Conservation (phyloP, 352 stramenopile genomes). For the Phytopythium vexans region DNA sequence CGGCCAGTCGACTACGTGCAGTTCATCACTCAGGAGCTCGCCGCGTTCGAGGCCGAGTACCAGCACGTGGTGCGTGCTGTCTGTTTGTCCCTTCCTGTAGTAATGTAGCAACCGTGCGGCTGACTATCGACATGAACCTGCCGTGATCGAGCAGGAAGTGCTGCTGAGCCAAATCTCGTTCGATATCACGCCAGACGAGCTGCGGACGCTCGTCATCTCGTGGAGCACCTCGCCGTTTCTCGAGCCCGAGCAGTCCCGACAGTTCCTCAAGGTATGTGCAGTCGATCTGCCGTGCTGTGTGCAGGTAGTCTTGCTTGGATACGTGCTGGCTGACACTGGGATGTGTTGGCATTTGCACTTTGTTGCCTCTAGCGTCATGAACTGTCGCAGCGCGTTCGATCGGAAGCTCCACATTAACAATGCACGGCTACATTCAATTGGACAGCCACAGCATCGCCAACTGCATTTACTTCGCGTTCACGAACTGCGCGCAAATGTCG, state of each 20-base stretch:
- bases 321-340: too few relatives aligned
- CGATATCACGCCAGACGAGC: conserved; percentile 58
- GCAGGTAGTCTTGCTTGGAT: too few relatives aligned
- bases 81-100: too few relatives aligned
- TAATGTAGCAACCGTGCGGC: not conserved
- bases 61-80: conserved; percentile 65
- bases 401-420: too few relatives aligned
- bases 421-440: too few relatives aligned
- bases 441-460: too few relatives aligned
- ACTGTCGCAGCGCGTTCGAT: conserved; percentile 16
- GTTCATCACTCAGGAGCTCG: conserved; percentile 64
- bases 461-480: conserved; percentile 17
- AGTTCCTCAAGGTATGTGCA: conserved; percentile 46
- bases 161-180: conserved; percentile 68
- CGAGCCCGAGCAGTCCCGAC: conserved; percentile 37
- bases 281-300: not conserved
- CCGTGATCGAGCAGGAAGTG: conserved; percentile 36
- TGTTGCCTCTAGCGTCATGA: conserved; percentile 24
- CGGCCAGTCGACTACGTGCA: conserved; percentile 61
- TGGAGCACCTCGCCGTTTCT: conserved; percentile 82
- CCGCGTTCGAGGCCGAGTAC: conserved; percentile 75
- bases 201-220: conserved; percentile 77
- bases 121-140: not conserved
- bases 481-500: conserved; percentile 71
- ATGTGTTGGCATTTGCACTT: too few relatives aligned